A percentile compares a stretch with the other conserved stretches of the same genome.
Evolutionary conservation across 208 protist genomes (phyloP).

Genomic region (Acanthamoeba triangularis): DNA sequence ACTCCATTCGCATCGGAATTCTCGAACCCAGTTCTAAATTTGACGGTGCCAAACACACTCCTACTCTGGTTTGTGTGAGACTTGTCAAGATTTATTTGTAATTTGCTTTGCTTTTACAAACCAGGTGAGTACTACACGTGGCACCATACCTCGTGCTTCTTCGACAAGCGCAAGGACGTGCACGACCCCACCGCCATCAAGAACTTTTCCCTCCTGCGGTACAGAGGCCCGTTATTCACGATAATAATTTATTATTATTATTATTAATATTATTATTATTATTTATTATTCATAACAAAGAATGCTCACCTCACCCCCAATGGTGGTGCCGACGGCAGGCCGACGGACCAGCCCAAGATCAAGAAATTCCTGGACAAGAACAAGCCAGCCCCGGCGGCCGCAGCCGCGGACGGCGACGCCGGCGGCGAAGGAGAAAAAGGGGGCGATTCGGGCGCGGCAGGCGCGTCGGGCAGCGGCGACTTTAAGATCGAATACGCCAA

Average conservation of each 20-base stretch:
- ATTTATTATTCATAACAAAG: neutral
- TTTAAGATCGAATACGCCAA: slow-evolving; percentile 79
- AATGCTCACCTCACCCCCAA: too few species aligned
- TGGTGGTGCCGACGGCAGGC: neutral
- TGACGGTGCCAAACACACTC: slow-evolving; percentile 27
- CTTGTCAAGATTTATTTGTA: neutral
- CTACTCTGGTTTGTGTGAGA: neutral
- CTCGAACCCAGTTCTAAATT: slow-evolving; percentile 60
- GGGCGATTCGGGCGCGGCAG: neutral
- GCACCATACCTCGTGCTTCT: slow-evolving; percentile 60
- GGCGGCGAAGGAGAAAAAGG: neutral
- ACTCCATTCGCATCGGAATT: slow-evolving; percentile 67
- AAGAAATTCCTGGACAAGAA: slow-evolving; percentile 34
- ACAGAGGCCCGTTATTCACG: neutral
- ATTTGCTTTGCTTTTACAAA: neutral
- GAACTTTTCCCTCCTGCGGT: slow-evolving; percentile 22
- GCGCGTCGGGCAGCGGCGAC: neutral
- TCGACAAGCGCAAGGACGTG: slow-evolving; percentile 66
- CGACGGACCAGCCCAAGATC: slow-evolving; percentile 47
- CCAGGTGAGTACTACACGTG: slow-evolving; percentile 44
- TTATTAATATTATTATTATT: neutral
- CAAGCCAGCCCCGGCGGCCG: neutral
- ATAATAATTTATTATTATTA: neutral
- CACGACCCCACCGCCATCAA: neutral
- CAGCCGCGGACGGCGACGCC: neutral